Percentiles rank a stretch among this genome's conserved stretches.
phyloP scores from a whole-genome alignment of 225 moss, liverwort and hornwort species.

The Bryoerythrophyllum caledonicum region DNA sequence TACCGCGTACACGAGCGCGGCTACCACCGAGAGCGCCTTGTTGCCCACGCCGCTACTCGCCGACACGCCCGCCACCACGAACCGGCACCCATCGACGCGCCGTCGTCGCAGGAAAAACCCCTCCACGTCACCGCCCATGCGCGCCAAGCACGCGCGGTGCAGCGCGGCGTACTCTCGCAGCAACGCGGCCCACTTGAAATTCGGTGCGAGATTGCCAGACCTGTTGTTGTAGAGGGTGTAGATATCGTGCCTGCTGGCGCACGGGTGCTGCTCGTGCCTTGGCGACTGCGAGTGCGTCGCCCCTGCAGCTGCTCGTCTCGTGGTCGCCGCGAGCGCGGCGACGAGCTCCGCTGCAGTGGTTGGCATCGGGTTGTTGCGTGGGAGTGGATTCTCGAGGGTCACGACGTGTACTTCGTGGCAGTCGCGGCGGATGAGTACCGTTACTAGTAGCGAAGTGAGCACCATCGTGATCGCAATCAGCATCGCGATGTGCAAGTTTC shows the following conservation, averaged over 20 bases:
- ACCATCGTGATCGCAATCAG: constrained; percentile 1
- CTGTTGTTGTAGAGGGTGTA: constrained; percentile 24
- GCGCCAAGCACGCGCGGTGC: constrained; percentile 59
- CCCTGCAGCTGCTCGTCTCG: constrained; percentile 27
- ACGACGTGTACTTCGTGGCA: constrained; percentile 19
- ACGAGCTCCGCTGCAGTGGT: constrained; percentile 35
- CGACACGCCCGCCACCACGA: constrained; percentile 46
- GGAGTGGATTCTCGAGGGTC: constrained; percentile 25
- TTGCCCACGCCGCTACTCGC: constrained; percentile 44
- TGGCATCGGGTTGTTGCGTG: constrained; percentile 14
- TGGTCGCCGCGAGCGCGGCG: constrained; percentile 24
- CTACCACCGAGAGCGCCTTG: constrained; percentile 58
- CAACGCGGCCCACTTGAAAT: constrained; percentile 44
- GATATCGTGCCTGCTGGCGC: constrained; percentile 39
- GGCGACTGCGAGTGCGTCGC: constrained; percentile 10
- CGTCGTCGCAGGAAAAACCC: constrained; percentile 40
- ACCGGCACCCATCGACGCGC: constrained; percentile 39
- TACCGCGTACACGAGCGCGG: constrained; percentile 60
- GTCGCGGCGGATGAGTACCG: not conserved
- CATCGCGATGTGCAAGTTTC: constrained; percentile 10
- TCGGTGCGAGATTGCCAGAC: not conserved
- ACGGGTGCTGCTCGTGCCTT: constrained; percentile 34
- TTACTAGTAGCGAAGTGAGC: constrained; percentile 15
- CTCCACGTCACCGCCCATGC: constrained; percentile 39
- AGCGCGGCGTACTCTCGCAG: constrained; percentile 50